phyloP scores from a whole-genome alignment of 2,329 filamentous ascomycete genomes.

The Botrytis hyacinthi region DNA sequence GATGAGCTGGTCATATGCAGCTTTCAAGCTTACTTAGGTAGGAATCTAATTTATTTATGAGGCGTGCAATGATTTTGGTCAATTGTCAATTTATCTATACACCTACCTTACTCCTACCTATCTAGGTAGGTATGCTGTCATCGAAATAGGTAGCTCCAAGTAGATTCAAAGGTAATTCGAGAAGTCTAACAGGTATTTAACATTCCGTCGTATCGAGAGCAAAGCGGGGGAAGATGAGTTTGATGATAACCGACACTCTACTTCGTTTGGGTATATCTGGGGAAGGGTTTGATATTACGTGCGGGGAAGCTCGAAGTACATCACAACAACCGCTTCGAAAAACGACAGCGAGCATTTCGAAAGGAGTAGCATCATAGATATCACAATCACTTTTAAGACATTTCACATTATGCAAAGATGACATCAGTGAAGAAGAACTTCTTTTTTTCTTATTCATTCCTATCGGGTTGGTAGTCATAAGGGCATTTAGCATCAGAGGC shows the following conservation, averaged over 20 bases:
- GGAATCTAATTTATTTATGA: background rate
- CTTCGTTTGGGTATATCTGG: background rate
- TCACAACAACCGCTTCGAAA: background rate
- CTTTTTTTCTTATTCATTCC: slow-evolving; percentile 35
- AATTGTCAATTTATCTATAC: too few species aligned
- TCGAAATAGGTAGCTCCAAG: background rate
- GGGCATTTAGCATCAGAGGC: slow-evolving; percentile 38
- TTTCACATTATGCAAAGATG: background rate
- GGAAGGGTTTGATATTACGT: background rate
- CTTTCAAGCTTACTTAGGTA: background rate
- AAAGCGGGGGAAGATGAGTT: background rate
- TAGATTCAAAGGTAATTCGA: background rate
- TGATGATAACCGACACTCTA: background rate
- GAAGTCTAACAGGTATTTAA: background rate
- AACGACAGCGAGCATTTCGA: background rate
- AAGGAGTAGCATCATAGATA: too few species aligned
- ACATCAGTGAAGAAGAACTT: slow-evolving; percentile 32
- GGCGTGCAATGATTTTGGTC: background rate
- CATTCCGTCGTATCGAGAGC: background rate
- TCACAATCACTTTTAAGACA: background rate
- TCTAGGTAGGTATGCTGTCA: background rate
- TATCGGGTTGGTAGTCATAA: slow-evolving; percentile 32
- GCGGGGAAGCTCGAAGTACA: background rate
- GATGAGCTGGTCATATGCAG: background rate
- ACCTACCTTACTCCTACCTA: too few species aligned